Conservation (phyloP, 192 early-diverging fungal genomes). For the Podila epicladia region DNA sequence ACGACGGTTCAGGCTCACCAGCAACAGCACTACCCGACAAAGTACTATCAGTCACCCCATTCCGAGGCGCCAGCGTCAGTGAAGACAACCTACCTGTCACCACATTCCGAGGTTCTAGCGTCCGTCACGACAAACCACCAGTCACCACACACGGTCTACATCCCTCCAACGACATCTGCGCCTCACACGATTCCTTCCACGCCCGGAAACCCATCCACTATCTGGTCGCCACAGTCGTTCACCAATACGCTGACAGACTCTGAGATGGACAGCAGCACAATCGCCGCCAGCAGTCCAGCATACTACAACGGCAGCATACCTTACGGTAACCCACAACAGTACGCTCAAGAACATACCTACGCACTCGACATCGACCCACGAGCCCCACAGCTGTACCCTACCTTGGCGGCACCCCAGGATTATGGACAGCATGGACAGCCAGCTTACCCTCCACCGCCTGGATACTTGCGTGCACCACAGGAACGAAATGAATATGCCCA, state of each 20-base stretch:
- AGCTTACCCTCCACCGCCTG: background rate
- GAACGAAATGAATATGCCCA: background rate
- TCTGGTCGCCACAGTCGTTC: background rate
- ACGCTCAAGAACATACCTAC: background rate
- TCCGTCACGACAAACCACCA: background rate
- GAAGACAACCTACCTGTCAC: no score
- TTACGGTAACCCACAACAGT: background rate
- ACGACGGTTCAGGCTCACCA: background rate
- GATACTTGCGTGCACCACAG: background rate
- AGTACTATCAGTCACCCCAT: background rate
- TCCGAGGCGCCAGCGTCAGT: no score
- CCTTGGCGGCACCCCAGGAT: background rate
- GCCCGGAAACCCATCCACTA: background rate
- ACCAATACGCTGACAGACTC: background rate
- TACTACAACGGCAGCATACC: background rate
- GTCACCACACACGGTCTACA: background rate
- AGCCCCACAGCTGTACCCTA: background rate
- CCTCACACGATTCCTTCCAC: background rate
- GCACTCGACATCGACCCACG: background rate
- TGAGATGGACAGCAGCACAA: background rate
- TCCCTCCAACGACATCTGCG: background rate
- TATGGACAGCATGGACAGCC: background rate
- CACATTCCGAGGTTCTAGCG: no score
- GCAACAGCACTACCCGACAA: background rate
- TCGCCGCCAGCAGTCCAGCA: background rate